Conservation (phyloP, 805 yeast species). For the Maudiozyma serrabonitensis region DNA sequence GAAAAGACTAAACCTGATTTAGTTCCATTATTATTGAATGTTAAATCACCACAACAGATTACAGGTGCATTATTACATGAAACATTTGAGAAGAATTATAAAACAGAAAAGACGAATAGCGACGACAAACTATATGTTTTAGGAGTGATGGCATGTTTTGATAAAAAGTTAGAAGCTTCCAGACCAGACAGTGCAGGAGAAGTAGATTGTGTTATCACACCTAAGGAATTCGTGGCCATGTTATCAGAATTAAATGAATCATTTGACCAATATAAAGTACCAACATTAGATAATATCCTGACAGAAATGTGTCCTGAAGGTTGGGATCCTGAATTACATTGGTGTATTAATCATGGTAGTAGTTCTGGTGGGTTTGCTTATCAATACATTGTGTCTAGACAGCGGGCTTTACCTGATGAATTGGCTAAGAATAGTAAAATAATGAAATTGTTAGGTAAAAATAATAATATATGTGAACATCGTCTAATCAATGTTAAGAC, state of each 20-base stretch:
- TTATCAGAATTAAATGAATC: slow-evolving; percentile 43
- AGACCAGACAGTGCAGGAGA: slow-evolving; percentile 63
- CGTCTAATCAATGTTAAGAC: slow-evolving; percentile 36
- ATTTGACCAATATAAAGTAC: slow-evolving; percentile 16
- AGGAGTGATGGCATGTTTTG: slow-evolving; percentile 94
- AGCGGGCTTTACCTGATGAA: slow-evolving; percentile 9
- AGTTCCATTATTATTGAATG: slow-evolving; percentile 56
- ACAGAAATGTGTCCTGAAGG: slow-evolving; percentile 15
- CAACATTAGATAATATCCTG: neutral
- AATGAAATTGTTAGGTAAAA: slow-evolving; percentile 50
- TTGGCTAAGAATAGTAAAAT: slow-evolving; percentile 28
- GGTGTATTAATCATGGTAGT: slow-evolving; percentile 72
- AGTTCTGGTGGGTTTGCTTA: slow-evolving; percentile 85
- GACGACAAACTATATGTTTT: slow-evolving; percentile 56
- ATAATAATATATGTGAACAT: slow-evolving; percentile 66
- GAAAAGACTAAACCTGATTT: slow-evolving; percentile 91
- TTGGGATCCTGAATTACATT: slow-evolving; percentile 39
- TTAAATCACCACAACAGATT: slow-evolving; percentile 88
- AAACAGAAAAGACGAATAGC: slow-evolving; percentile 5
- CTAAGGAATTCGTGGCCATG: slow-evolving; percentile 73
- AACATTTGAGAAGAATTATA: slow-evolving; percentile 13
- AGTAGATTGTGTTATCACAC: slow-evolving; percentile 92
- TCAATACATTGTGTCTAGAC: slow-evolving; percentile 40
- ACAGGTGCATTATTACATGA: slow-evolving; percentile 71
- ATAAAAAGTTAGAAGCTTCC: slow-evolving; percentile 90